phyloP scores from a whole-genome alignment of 2,329 filamentous ascomycete species.

The Ambrosiella cleistominuta region DNA sequence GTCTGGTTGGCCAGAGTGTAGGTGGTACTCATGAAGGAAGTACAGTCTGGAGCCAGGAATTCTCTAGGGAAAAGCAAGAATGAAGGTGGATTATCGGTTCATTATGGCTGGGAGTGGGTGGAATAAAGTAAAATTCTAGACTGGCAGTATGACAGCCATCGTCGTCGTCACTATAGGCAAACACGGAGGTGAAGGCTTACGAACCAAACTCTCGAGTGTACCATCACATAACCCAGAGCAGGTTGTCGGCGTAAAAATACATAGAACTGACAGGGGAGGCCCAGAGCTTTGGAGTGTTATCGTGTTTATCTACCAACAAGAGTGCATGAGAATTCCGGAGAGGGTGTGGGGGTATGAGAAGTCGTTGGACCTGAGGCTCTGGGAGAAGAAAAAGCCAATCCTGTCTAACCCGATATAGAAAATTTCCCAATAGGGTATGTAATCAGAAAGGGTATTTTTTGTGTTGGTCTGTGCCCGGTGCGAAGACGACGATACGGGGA shows the following conservation, averaged over 20 bases:
- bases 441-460: not conserved
- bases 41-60: not conserved
- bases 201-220: too few relatives aligned
- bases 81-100: not conserved
- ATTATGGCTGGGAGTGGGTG: too few relatives aligned
- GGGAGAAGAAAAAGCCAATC: not conserved
- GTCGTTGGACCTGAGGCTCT: not conserved
- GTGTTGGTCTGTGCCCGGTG: not conserved
- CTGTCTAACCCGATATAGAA: not conserved
- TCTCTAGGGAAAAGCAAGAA: not conserved
- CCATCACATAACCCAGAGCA: too few relatives aligned
- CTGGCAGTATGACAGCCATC: too few relatives aligned
- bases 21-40: not conserved
- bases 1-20: not conserved
- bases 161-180: too few relatives aligned
- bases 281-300: too few relatives aligned
- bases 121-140: too few relatives aligned
- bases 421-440: not conserved
- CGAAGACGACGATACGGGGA: not conserved
- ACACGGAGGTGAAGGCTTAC: too few relatives aligned
- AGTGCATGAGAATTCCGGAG: not conserved
- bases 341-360: not conserved
- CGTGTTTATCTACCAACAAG: too few relatives aligned
- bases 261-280: too few relatives aligned
- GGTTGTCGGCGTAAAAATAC: too few relatives aligned